phyloP scores from a whole-genome alignment of 345 rosid species.

The Ceriops decandra region DNA sequence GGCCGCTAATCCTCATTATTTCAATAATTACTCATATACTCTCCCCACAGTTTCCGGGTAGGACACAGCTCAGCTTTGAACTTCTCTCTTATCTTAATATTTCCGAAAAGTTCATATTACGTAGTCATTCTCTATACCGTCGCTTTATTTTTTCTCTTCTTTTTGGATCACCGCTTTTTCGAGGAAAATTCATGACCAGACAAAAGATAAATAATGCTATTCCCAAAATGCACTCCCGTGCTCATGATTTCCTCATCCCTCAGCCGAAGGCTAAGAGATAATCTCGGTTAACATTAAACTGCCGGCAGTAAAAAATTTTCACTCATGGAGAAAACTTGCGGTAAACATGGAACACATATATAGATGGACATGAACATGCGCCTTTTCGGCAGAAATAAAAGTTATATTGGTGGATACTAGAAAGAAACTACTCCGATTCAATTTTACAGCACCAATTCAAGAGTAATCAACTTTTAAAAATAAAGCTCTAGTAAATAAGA shows the following conservation, averaged over 20 bases:
- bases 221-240: slow-evolving; percentile 21
- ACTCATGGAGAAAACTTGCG: too few species aligned
- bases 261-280: too few species aligned
- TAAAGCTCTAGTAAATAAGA: slow-evolving; percentile 3
- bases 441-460: too few species aligned
- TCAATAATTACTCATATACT: slow-evolving; percentile 6
- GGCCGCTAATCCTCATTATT: not conserved
- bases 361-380: too few species aligned
- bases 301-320: too few species aligned
- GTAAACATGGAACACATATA: too few species aligned
- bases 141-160: slow-evolving; percentile 1
- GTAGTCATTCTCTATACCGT: slow-evolving; percentile 4
- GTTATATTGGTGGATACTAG: too few species aligned
- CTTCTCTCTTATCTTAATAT: not conserved
- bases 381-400: too few species aligned
- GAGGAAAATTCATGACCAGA: slow-evolving; percentile 14
- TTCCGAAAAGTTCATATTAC: slow-evolving; percentile 1
- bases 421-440: too few species aligned
- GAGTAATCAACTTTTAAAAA: not conserved
- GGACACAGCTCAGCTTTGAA: slow-evolving; percentile 14
- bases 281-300: too few species aligned
- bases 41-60: slow-evolving; percentile 5
- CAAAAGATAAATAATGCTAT: slow-evolving; percentile 22
- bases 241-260: not conserved
- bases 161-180: not conserved